Evolutionary conservation across 2,329 filamentous ascomycete genomes (phyloP), one percentile per base, ranked within the genome.

Genomic region (Diaporthe vaccinii): DNA sequence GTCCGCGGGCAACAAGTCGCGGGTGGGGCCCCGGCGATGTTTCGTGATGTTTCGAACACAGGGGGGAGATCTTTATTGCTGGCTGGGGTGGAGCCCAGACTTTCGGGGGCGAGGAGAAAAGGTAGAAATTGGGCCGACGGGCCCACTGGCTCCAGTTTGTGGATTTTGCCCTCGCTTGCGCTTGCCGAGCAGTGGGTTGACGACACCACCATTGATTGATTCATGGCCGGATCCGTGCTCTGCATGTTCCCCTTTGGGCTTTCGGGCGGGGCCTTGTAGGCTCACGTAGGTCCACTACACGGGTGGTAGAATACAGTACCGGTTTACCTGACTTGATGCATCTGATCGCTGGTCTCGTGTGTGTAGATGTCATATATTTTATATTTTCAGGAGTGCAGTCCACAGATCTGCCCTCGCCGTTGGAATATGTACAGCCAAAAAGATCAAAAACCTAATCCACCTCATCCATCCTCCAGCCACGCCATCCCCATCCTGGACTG

Each of bases 41-140:
- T 68, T 68, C 62, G 62, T 25, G 62, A 68, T 68, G 62, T 68
- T 68, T 68, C 62, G 62, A 68, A 36, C 62, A 68, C 62, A 51
- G 62, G 62, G 46, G 58, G 2, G 12, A 36, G 36, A 31, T 68
- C 51, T 31, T 67, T 36, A 36, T 67, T 34, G 22, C 10, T 67
- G 20, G 39, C 44, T 20, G 25, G 9, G 31, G 62, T 68, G 46
- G 65, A 53, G 31, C 34, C 46, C 65, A 68, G 46, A 51, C 65
- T 68, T 41, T 41, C 65, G 65, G 44, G 46, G 2, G 15, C 65
- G n/a, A 68, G 65, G 65, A 68, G 65, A 39, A 68, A 53, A 68
- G 46, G 65, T 46, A 68, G n/a, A 68, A 17, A 68, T 68, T 68
- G 22, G 31, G 46, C 65, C 46, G 65, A 39, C 31, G 44, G 31